A percentile compares a stretch with the other conserved stretches of the same genome.
Conservation (phyloP, 441 rosid species). For the Francoa sonchifolia region DNA sequence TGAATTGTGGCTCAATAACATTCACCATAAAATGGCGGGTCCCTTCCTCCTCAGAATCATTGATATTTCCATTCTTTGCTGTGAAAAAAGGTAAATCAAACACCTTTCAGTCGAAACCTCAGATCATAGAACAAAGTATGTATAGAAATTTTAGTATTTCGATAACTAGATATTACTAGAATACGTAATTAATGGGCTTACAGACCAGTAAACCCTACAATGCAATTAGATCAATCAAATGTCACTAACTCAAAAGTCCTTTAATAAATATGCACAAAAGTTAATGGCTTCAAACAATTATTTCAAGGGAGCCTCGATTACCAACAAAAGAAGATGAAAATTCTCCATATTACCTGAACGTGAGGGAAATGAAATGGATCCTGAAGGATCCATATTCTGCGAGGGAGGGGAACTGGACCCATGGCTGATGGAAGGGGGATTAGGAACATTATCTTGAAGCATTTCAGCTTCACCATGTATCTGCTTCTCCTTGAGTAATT, state of each 20-base stretch:
- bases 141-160: neutral
- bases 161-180: conserved; percentile 6
- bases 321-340: conserved; percentile 43
- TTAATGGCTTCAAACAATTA: conserved; percentile 8
- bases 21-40: conserved; percentile 92
- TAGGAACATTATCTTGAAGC: conserved; percentile 24
- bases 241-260: neutral
- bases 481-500: conserved; percentile 64
- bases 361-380: conserved; percentile 35
- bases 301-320: conserved; percentile 21
- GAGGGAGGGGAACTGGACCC: conserved; percentile 36
- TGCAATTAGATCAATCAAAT: neutral
- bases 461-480: conserved; percentile 33
- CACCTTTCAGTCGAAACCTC: conserved; percentile 13
- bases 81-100: conserved; percentile 22
- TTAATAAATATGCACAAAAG: conserved; percentile 5
- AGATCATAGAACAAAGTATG: conserved; percentile 6
- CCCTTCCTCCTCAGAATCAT: conserved; percentile 74
- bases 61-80: conserved; percentile 39
- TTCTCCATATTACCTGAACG: conserved; percentile 34
- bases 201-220: neutral
- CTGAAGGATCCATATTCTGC: conserved; percentile 28
- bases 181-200: neutral
- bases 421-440: conserved; percentile 24
- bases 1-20: conserved; percentile 96